phyloP scores from a whole-genome alignment of 768 basidiomycete species.

The Cubamyces sp. region DNA sequence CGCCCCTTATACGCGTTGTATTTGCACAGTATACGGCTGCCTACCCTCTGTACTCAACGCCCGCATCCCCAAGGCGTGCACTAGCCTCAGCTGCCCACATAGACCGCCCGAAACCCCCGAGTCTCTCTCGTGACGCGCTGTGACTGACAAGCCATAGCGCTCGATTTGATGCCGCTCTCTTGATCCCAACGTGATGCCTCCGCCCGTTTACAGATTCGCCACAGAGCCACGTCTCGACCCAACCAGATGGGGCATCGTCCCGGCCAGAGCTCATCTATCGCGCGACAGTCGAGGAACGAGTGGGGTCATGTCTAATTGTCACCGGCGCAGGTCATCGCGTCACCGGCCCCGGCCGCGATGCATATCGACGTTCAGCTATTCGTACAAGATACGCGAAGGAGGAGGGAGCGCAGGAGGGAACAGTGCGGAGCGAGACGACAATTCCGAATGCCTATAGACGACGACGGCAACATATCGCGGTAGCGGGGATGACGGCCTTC shows the following conservation, averaged over 20 bases:
- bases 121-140: conserved; percentile 12
- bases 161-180: conserved; percentile 13
- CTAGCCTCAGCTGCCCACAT: not conserved
- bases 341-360: not conserved
- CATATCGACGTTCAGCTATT: conserved; percentile 11
- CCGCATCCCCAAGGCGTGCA: not conserved
- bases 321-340: not conserved
- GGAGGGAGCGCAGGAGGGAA: not conserved
- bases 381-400: conserved; percentile 2
- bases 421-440: not conserved
- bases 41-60: too few species aligned
- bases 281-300: not conserved
- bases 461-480: not conserved
- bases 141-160: conserved; percentile 15
- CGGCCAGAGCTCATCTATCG: not conserved
- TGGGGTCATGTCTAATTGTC: not conserved
- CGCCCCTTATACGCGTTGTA: not conserved
- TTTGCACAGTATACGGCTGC: not conserved
- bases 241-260: not conserved
- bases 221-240: not conserved
- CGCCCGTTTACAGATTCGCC: not conserved
- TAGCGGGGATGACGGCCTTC: conserved; percentile 1
- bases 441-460: conserved; percentile 4
- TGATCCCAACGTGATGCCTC: conserved; percentile 20
- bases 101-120: conserved; percentile 3